Evolutionary conservation across 371 early-diverging fungal species (phyloP), one percentile per base, ranked within the genome.

Genomic region (Apophysomyces ossiformis): DNA sequence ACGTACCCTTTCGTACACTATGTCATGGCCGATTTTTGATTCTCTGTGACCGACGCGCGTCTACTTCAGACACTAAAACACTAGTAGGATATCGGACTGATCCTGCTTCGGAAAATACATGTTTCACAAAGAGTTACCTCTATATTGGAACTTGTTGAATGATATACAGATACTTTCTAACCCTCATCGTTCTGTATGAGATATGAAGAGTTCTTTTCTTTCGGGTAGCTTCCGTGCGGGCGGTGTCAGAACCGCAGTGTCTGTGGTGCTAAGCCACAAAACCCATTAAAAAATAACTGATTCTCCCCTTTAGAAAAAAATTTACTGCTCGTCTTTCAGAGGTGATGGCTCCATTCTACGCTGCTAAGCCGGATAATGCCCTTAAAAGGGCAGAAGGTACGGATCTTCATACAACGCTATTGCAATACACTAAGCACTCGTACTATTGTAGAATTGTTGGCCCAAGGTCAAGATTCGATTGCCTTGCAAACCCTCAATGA

Each of bases 401-500:
- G 8, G 46, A 50, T 37, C 47, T 32, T 36, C 9, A 7, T 41
- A 59, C 37, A 45, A 62, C 58, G 21, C 46, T 41, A 32, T 57
- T 37, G 59, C 12, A 38, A 36, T 37, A 1, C 6, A 57, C 4
- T 21, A 18, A 21, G 21, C 21, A 50, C 21, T 58, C 4, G 21
- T 43, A 32, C 46, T 58, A 16, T 44, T 63, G 60, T 86, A 95
- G 98, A 97, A 78, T 92, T 98, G 46, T 87, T 96, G 74, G 89
- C 91, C 57, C 95, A 97, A 67, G 92, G 91, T 36, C 95, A 97
- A 84, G 77, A 92, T 64, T 85, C 83, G 43, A 86, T 94, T 59
- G 99, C 98, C 56, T 86, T 97, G 64, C 88, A 90, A 75, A 87
- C 93, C 43, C 90, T 98, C 62, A 92, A 95, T 74, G 97, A 97